Evolutionary conservation across 1,284 basidiomycete species (phyloP), one percentile per base, ranked within the genome.

Genomic region (Ustilago bromivora): DNA sequence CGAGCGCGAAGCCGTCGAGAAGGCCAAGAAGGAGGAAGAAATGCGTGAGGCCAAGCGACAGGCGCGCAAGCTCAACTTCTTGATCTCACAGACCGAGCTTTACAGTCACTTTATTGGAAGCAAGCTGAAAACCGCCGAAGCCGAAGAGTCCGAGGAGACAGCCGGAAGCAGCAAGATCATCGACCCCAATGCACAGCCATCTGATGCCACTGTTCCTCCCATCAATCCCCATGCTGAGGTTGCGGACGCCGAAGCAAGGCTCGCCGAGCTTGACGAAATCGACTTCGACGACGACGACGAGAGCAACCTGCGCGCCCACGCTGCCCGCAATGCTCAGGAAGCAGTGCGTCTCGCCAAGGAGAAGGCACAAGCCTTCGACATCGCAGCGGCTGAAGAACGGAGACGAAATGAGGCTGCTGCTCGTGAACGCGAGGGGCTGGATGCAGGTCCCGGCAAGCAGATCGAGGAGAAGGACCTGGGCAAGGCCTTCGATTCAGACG

Each of bases 81-180:
- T 99, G 87, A 96, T 99, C 87, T 98, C 95, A 71, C 97, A 99
- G 88, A 99, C 97, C 12, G 97, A 99, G 87, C 90, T 99, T 12
- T 99, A 99, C 88, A 97, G 94, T 80, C 97, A 99, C 89, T 99
- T 99, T 89, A 95, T 99, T 69, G 96, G 97, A 46, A 98, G 92
- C 88, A 99, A 99, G 88, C 90, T 99, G 82, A 98, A 97, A 88
- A 98, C 96, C 52, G 90, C 91, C 66, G 96, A 98, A 85, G 91
- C 96, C 32, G 94, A 97, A 87, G 93, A 94, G 23, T 87, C 87
- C 5, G 92, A 92, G 49, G 89, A 89, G 70, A 88, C 87, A 0
- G 87, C 87, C 2, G 87, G 84, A 15, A 82, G 83, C 41, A 76
- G 71, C 62, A 75, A 74, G 57, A 71, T 78, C 38, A 73, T 80